phyloP scores from a whole-genome alignment of 1,139 yeast genomes.

The Debaryomyces udenii region DNA sequence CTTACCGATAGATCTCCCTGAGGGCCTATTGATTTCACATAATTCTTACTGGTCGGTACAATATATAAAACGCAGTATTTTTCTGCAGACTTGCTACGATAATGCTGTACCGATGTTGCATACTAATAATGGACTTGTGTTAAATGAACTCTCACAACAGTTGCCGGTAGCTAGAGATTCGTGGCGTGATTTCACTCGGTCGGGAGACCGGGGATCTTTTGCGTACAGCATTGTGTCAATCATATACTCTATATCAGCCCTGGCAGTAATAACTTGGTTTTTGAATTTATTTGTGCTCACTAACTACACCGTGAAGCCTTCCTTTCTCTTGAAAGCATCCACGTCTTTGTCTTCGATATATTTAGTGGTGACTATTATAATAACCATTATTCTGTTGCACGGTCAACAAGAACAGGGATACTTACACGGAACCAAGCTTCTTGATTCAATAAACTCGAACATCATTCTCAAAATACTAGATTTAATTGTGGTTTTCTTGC shows the following conservation, averaged over 20 bases:
- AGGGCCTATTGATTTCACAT: slow-evolving; percentile 41
- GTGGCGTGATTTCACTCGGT: slow-evolving; percentile 43
- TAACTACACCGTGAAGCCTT: slow-evolving; percentile 59
- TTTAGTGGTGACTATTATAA: slow-evolving; percentile 52
- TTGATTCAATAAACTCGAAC: slow-evolving; percentile 50
- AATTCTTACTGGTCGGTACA: slow-evolving; percentile 22
- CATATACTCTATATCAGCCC: slow-evolving; percentile 62
- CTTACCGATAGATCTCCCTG: slow-evolving; percentile 29
- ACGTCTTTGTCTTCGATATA: slow-evolving; percentile 56
- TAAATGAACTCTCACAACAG: slow-evolving; percentile 28
- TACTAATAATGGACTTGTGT: slow-evolving; percentile 40
- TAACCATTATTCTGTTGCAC: slow-evolving; percentile 48
- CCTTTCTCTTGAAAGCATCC: slow-evolving; percentile 47
- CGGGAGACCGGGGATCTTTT: slow-evolving; percentile 46
- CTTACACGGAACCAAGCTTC: slow-evolving; percentile 54
- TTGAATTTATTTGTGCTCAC: slow-evolving; percentile 66
- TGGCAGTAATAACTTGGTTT: slow-evolving; percentile 67
- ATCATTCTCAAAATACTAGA: slow-evolving; percentile 61
- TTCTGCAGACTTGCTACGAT: slow-evolving; percentile 41
- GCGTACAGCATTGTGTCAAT: slow-evolving; percentile 62
- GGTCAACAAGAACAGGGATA: slow-evolving; percentile 58
- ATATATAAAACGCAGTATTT: slow-evolving; percentile 29
- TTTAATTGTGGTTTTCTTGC: slow-evolving; percentile 58
- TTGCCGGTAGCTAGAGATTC: slow-evolving; percentile 43
- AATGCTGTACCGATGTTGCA: slow-evolving; percentile 45